phyloP scores from a whole-genome alignment of 139 green algal species.

The Chlorella sp. region DNA sequence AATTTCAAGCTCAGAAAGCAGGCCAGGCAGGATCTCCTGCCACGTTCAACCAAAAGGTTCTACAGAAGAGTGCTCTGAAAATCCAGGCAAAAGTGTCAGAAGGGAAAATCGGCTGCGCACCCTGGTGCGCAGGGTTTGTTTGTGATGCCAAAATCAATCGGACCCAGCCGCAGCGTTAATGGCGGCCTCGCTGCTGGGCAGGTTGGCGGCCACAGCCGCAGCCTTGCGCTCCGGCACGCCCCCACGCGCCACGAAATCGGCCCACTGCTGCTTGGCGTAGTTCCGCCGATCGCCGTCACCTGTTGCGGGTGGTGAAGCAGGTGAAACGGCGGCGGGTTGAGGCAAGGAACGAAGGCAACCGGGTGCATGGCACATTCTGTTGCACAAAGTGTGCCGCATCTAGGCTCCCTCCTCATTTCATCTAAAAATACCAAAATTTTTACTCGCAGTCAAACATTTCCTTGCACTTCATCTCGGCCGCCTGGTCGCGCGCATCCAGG shows the following conservation, averaged over 20 bases:
- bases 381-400: neutral
- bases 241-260: neutral
- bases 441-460: slow-evolving; percentile 15
- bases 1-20: too few species aligned
- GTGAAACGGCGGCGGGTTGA: neutral
- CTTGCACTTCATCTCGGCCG: neutral
- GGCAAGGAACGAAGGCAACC: neutral
- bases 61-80: too few species aligned
- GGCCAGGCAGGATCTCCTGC: too few species aligned
- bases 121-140: too few species aligned
- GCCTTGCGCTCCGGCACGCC: slow-evolving; percentile 3
- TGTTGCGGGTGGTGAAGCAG: neutral
- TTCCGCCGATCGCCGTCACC: slow-evolving; percentile 9
- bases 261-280: slow-evolving; percentile 16
- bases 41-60: too few species aligned
- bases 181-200: too few species aligned
- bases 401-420: neutral
- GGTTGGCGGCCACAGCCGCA: neutral
- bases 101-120: too few species aligned
- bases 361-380: neutral
- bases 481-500: neutral
- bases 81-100: too few species aligned
- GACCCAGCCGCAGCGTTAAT: too few species aligned
- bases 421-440: neutral
- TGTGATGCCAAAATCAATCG: too few species aligned